A percentile compares a stretch with the other conserved stretches of the same genome.
phyloP scores from a whole-genome alignment of 371 early-diverging fungal genomes.

The Capillidium rhysosporum region DNA sequence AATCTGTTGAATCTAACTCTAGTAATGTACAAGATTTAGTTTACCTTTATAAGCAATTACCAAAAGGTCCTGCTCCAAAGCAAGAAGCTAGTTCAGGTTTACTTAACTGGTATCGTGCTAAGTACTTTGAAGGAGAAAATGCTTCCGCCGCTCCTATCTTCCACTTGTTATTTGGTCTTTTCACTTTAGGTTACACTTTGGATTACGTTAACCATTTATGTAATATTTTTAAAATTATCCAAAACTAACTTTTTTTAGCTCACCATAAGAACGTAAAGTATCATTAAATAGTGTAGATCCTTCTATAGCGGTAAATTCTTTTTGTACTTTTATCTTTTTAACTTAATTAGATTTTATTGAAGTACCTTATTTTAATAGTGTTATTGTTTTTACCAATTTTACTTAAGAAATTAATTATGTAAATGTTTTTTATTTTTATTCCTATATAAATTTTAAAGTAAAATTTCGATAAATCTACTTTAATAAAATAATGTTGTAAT shows the following conservation, averaged over 20 bases:
- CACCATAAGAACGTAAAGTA: conserved; percentile 4
- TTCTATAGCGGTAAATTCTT: background rate
- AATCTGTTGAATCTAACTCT: conserved; percentile 13
- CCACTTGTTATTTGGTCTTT: conserved; percentile 23
- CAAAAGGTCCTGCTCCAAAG: conserved; percentile 5
- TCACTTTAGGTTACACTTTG: conserved; percentile 19
- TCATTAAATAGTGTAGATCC: background rate
- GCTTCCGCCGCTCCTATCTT: conserved; percentile 27
- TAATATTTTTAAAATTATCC: conserved; percentile 7
- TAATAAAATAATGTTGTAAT: too few relatives aligned
- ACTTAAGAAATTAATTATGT: too few relatives aligned
- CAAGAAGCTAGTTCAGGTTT: background rate
- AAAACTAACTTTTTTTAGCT: background rate
- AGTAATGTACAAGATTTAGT: conserved; percentile 16
- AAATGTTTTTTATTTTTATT: too few relatives aligned
- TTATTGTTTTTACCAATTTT: too few relatives aligned
- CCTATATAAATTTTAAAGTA: too few relatives aligned
- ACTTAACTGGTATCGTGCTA: conserved; percentile 19
- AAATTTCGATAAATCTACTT: too few relatives aligned
- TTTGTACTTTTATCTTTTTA: too few relatives aligned
- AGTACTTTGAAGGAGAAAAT: conserved; percentile 32
- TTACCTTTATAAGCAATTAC: conserved; percentile 16
- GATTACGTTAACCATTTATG: conserved; percentile 36
- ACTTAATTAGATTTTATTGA: too few relatives aligned
- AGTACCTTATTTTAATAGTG: too few relatives aligned